Percentiles rank a stretch among this genome's conserved stretches.
Conservation (phyloP, 306 rosid genomes). For the Prunus mongolica region DNA sequence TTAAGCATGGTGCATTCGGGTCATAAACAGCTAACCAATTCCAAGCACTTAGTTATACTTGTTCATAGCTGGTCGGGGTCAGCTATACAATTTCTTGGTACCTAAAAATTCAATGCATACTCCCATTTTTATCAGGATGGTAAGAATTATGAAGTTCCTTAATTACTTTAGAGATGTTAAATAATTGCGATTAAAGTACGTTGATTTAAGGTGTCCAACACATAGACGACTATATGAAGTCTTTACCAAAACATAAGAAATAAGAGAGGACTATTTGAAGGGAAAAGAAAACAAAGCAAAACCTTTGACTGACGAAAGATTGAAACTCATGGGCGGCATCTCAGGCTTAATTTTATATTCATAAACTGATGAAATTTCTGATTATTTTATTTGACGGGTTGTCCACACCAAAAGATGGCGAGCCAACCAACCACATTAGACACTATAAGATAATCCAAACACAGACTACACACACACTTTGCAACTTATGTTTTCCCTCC, state of each 20-base stretch:
- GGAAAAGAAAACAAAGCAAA: background rate
- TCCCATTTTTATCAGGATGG: too few relatives aligned
- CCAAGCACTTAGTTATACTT: too few relatives aligned
- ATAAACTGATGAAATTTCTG: background rate
- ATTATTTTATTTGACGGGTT: background rate
- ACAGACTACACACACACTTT: background rate
- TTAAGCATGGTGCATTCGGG: too few relatives aligned
- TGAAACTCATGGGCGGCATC: background rate
- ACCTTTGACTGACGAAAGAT: background rate
- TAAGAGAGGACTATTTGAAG: background rate
- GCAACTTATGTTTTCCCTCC: conserved; percentile 1
- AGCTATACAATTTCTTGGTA: too few relatives aligned
- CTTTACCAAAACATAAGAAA: background rate
- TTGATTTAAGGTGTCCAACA: too few relatives aligned
- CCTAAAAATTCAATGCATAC: too few relatives aligned
- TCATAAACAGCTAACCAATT: too few relatives aligned
- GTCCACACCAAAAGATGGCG: background rate
- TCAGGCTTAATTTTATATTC: background rate
- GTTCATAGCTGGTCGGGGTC: too few relatives aligned
- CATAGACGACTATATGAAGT: too few relatives aligned
- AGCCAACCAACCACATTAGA: background rate
- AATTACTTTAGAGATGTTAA: too few relatives aligned
- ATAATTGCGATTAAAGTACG: too few relatives aligned
- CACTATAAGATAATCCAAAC: background rate
- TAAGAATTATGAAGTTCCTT: too few relatives aligned